Evolutionary conservation across 495 filamentous ascomycete genomes (phyloP).

Genomic region (Penicillium lividum): DNA sequence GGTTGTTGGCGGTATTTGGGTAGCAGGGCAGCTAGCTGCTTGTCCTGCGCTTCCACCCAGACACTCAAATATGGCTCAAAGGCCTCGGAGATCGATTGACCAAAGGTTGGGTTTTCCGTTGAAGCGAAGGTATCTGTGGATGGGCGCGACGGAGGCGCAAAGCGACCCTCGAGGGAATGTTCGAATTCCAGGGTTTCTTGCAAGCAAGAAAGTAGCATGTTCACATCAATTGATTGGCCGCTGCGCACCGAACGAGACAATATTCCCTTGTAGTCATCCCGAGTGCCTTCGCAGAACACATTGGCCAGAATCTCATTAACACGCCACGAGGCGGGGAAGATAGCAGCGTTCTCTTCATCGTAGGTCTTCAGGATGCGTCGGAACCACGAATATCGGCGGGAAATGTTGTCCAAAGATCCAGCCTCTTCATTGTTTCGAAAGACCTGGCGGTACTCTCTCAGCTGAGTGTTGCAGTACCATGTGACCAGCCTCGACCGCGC

Average conservation of each 20-base stretch:
- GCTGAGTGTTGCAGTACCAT: conserved; percentile 98
- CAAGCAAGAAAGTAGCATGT: conserved; percentile 84
- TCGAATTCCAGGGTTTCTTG: conserved; percentile 98
- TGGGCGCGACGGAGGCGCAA: conserved; percentile 73
- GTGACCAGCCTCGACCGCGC: conserved; percentile 80
- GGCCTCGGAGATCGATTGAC: conserved; percentile 91
- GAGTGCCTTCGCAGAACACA: conserved; percentile 90
- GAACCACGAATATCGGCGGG: conserved; percentile 94
- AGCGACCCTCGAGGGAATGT: conserved; percentile 83
- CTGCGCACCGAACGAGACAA: conserved; percentile 85
- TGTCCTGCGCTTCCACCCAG: conserved; percentile 97
- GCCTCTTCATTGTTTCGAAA: conserved; percentile 97
- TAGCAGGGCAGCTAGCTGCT: conserved; percentile 80
- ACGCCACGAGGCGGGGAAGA: conserved; percentile 87
- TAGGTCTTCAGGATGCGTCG: conserved; percentile 93
- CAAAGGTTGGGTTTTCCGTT: conserved; percentile 75
- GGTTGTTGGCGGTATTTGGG: conserved; percentile 88
- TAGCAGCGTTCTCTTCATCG: conserved; percentile 85
- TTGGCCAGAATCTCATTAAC: conserved; percentile 91
- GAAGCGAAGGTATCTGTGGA: conserved; percentile 92
- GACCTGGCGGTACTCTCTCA: conserved; percentile 92
- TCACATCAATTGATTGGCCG: conserved; percentile 85
- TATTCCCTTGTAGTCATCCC: conserved; percentile 94
- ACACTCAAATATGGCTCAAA: conserved; percentile 96
- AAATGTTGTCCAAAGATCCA: conserved; percentile 95